A percentile compares a stretch with the other conserved stretches of the same genome.
These are phyloP conservation scores for Lagenaria siceraria DNA, from an alignment of 306 rosid genomes.

Conservation along the genomic window DNA sequence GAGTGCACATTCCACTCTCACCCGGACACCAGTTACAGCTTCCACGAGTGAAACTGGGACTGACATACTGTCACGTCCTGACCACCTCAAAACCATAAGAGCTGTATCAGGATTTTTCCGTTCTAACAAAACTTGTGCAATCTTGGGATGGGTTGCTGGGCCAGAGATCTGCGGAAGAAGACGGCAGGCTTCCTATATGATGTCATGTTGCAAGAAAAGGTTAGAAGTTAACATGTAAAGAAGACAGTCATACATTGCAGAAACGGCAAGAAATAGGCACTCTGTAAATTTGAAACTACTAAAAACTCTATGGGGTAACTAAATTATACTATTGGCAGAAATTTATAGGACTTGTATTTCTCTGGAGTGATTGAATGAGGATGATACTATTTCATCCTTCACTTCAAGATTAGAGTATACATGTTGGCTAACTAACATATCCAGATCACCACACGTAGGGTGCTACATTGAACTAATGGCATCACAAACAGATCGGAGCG, in stretches of 20 bases:
- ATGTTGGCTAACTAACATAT: background rate
- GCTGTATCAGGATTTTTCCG: constrained; percentile 82
- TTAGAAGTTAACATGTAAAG: background rate
- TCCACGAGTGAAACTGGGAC: constrained; percentile 56
- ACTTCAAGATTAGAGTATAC: background rate
- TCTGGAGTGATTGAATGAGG: background rate
- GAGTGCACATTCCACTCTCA: constrained; percentile 92
- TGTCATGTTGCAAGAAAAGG: constrained; percentile 5
- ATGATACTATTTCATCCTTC: background rate
- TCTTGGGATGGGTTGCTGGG: constrained; percentile 77
- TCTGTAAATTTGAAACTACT: background rate
- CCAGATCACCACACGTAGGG: background rate
- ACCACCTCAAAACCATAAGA: constrained; percentile 83
- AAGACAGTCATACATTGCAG: background rate
- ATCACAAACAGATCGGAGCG: background rate
- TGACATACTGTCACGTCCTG: constrained; percentile 70
- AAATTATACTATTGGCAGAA: background rate
- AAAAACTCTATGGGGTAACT: background rate
- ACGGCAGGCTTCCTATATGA: constrained; percentile 72
- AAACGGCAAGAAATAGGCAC: background rate
- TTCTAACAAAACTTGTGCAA: constrained; percentile 86
- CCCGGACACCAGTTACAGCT: constrained; percentile 93
- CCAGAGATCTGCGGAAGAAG: constrained; percentile 89
- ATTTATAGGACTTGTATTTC: background rate
- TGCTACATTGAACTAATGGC: background rate